Evolutionary conservation across 148 eudicot species (phyloP), one percentile per base, ranked within the genome.

Genomic region (Arbutus unedo): DNA sequence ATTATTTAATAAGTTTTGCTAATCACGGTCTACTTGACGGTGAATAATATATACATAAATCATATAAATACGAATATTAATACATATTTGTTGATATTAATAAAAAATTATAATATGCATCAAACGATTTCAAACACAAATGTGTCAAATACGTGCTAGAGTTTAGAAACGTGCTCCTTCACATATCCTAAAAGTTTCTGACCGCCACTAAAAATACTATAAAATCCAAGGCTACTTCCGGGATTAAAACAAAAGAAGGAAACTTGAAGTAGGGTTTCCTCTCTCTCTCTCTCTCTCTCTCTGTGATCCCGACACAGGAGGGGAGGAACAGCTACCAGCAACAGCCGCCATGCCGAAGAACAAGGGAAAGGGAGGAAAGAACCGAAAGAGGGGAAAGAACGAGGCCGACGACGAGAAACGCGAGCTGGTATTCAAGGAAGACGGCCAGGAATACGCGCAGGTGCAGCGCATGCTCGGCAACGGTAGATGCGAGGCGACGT

Each of bases 321-420:
- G 64, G 64, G 21, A 19, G 21, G 21, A 59, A 31, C 38, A 31
- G 9, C 64, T 21, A 19, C 64, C 4, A 18, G 16, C 64, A 18
- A 16, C 38, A 9, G 15, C 23, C 57, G 57, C 78, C 57, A 95
- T 95, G 98, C 98, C 98, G 95, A 95, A 95, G 93, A 93, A 95
- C 89, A 95, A 95, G 88, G 98, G 98, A 68, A 95, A 95, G 88
- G 98, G 98, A 91, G 98, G 98, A 0, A 95, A 95, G 91, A 95
- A 93, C 82, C 81, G 95, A 78, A 95, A 95, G 90, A 85, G 98
- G 79, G 97, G 98, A 0, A 95, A 95, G 93, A 95, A 95, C 85
- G 98, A 95, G 54, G 96, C 94, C 3, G 98, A 95, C 48, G 96
- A 95, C 56, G 98, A 92, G 87, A 95, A 93, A 83, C 84, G 96